Conservation (phyloP, 352 stramenopile species). For the Pythium monospermum region DNA sequence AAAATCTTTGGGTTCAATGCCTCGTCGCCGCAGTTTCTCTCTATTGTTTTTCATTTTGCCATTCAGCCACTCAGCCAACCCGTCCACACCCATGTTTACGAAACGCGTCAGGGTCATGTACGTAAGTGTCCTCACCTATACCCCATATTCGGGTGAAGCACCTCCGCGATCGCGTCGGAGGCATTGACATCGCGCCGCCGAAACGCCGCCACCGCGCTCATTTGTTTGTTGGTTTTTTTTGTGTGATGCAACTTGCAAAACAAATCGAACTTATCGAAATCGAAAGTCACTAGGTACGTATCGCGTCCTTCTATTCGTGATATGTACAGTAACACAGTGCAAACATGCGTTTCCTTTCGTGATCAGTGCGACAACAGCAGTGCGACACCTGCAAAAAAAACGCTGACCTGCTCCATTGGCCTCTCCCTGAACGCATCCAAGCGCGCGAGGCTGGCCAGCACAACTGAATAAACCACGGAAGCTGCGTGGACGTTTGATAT, state of each 20-base stretch:
- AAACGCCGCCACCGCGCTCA: conserved; percentile 40
- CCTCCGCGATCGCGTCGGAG: conserved; percentile 56
- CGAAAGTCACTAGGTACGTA: conserved; percentile 11
- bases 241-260: too few relatives aligned
- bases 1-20: conserved; percentile 54
- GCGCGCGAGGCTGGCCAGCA: neutral
- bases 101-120: neutral
- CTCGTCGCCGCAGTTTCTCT: conserved; percentile 49
- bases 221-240: conserved; percentile 11
- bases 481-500: neutral
- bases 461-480: neutral
- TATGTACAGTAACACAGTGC: neutral
- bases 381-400: too few relatives aligned
- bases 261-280: conserved; percentile 2
- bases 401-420: too few relatives aligned
- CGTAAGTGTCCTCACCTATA: conserved; percentile 28
- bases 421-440: neutral
- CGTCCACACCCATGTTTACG: neutral
- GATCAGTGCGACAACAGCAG: neutral
- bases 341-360: neutral
- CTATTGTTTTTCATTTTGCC: conserved; percentile 14
- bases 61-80: neutral
- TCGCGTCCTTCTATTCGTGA: conserved; percentile 1
- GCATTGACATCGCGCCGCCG: conserved; percentile 63
- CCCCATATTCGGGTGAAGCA: conserved; percentile 57